Evolutionary conservation across 2,329 filamentous ascomycete species (phyloP).

Genomic region (Cladophialophora chaetospira): DNA sequence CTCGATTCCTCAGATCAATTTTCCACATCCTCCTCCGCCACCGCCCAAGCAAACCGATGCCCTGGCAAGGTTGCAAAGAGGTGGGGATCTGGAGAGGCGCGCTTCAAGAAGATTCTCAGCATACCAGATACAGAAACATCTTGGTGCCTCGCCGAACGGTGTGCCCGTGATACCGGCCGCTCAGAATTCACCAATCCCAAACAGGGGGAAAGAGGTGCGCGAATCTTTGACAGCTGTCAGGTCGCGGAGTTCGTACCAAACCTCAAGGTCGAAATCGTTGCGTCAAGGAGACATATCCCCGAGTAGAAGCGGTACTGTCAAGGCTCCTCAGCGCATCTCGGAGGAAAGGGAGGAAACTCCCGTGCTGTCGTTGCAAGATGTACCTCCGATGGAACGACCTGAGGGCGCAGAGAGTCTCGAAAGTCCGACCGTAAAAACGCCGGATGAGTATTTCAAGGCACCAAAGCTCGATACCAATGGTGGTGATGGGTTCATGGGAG

Average conservation of each 20-base stretch:
- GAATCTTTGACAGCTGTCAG: conserved; percentile 79
- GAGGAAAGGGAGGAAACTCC: conserved; percentile 52
- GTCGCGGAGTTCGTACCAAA: conserved; percentile 58
- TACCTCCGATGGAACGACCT: conserved; percentile 41
- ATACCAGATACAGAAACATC: conserved; percentile 93
- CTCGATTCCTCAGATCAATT: conserved; percentile 46
- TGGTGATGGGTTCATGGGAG: conserved; percentile 48
- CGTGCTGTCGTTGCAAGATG: conserved; percentile 27
- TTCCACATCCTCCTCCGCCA: conserved; percentile 76
- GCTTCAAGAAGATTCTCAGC: conserved; percentile 92
- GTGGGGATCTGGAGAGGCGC: conserved; percentile 86
- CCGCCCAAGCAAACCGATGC: conserved; percentile 85
- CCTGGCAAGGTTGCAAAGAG: conserved; percentile 83
- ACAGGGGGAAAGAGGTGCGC: conserved; percentile 77
- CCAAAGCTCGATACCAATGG: conserved; percentile 37
- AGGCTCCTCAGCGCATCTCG: conserved; percentile 56
- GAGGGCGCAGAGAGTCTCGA: conserved; percentile 41
- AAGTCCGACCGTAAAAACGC: conserved; percentile 58
- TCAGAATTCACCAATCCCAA: conserved; percentile 80
- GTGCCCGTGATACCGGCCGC: conserved; percentile 73
- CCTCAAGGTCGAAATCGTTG: conserved; percentile 55
- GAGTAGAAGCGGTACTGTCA: conserved; percentile 52
- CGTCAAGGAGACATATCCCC: conserved; percentile 64
- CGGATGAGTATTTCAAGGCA: conserved; percentile 64
- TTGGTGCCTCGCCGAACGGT: conserved; percentile 77